phyloP scores from a whole-genome alignment of 2,329 filamentous ascomycete species.

The Penicillium sp. region DNA sequence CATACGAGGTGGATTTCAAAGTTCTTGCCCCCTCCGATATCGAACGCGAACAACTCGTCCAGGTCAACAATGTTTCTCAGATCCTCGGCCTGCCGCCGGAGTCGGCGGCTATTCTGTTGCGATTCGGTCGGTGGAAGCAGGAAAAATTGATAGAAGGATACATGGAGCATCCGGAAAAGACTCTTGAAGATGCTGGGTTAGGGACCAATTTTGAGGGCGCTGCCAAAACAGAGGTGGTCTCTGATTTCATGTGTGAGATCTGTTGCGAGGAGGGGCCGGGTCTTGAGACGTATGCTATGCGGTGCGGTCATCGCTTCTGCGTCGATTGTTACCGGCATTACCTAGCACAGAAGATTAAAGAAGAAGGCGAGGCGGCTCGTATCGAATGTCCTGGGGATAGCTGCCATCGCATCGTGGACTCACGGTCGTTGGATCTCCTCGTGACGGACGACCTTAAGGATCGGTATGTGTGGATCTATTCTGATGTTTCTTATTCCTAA shows the following conservation, averaged over 20 bases:
- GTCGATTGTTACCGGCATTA: slow-evolving; percentile 90
- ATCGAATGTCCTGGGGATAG: slow-evolving; percentile 88
- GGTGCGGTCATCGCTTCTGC: slow-evolving; percentile 90
- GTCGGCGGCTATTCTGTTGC: slow-evolving; percentile 81
- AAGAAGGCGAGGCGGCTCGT: slow-evolving; percentile 88
- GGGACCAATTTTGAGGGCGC: slow-evolving; percentile 56
- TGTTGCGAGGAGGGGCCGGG: slow-evolving; percentile 83
- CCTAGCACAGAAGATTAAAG: slow-evolving; percentile 82
- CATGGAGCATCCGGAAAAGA: slow-evolving; percentile 78
- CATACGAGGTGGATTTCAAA: slow-evolving; percentile 79
- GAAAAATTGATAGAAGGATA: slow-evolving; percentile 91
- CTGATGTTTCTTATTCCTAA: neutral
- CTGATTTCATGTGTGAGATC: slow-evolving; percentile 86
- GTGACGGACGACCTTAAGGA: slow-evolving; percentile 53
- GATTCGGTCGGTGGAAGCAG: slow-evolving; percentile 92
- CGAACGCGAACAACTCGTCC: slow-evolving; percentile 73
- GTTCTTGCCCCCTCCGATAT: slow-evolving; percentile 77
- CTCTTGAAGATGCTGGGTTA: slow-evolving; percentile 78
- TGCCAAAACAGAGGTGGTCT: slow-evolving; percentile 63
- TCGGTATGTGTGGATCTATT: slow-evolving; percentile 40
- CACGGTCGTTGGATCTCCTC: slow-evolving; percentile 75
- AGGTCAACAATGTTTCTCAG: slow-evolving; percentile 84
- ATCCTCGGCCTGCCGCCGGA: slow-evolving; percentile 86
- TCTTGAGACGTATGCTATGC: slow-evolving; percentile 83
- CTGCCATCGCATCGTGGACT: slow-evolving; percentile 86